These are phyloP conservation scores for Talaromyces thailandensis DNA, from an alignment of 495 filamentous ascomycete species.

Conservation along the genomic window DNA sequence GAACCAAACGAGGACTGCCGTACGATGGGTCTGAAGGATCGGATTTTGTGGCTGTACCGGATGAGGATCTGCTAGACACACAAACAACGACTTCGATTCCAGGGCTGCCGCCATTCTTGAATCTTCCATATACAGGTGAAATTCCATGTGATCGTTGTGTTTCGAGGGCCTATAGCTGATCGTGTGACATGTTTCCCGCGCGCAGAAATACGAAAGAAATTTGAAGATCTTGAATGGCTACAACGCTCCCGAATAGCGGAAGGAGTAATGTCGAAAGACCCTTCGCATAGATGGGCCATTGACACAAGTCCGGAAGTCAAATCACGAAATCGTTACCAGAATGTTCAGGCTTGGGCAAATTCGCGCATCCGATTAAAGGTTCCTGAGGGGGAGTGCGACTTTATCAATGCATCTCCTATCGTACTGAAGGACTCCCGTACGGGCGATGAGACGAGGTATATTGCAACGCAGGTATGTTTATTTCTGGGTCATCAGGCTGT, in stretches of 20 bases:
- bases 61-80: constrained; percentile 17
- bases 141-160: neutral
- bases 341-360: constrained; percentile 78
- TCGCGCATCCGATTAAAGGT: constrained; percentile 81
- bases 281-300: constrained; percentile 39
- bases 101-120: constrained; percentile 33
- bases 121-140: constrained; percentile 32
- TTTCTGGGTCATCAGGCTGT: constrained; percentile 3
- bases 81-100: constrained; percentile 10
- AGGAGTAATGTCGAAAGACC: constrained; percentile 26
- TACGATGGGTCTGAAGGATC: constrained; percentile 26
- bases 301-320: constrained; percentile 41
- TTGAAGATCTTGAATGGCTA: constrained; percentile 41
- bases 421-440: constrained; percentile 49
- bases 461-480: constrained; percentile 54
- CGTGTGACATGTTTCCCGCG: constrained; percentile 3
- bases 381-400: constrained; percentile 70
- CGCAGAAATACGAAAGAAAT: constrained; percentile 37
- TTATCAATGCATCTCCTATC: constrained; percentile 95
- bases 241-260: constrained; percentile 30
- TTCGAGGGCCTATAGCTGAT: constrained; percentile 12
- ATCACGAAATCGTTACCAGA: constrained; percentile 68
- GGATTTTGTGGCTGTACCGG: constrained; percentile 18
- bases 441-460: constrained; percentile 45
- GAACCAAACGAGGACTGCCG: constrained; percentile 32